Conservation (phyloP, 345 rosid species). For the Clausena lansium region DNA sequence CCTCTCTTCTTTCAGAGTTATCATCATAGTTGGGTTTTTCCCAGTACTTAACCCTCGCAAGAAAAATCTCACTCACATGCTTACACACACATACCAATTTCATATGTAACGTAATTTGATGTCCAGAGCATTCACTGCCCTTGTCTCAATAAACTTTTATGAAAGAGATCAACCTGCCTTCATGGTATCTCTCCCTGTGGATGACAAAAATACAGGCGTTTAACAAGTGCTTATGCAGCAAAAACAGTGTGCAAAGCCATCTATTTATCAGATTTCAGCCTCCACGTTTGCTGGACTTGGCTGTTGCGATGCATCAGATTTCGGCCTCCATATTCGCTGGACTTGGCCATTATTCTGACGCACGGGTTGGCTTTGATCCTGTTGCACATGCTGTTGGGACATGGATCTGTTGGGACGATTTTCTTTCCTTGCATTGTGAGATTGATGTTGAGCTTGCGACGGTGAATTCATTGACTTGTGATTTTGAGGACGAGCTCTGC, state of each 20-base stretch:
- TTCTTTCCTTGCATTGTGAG: conserved; percentile 16
- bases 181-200: not conserved
- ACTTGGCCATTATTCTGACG: conserved; percentile 14
- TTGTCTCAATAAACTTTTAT: not conserved
- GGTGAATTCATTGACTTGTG: conserved; percentile 14
- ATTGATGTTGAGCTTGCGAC: conserved; percentile 21
- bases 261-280: conserved; percentile 35
- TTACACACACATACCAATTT: not conserved
- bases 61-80: not conserved
- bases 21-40: no score
- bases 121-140: not conserved
- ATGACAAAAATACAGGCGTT: not conserved
- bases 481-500: conserved; percentile 12
- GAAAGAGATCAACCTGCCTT: not conserved
- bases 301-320: conserved; percentile 11
- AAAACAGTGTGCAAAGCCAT: not conserved
- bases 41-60: not conserved
- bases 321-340: conserved; percentile 51
- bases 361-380: not conserved
- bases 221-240: not conserved
- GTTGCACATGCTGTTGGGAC: conserved; percentile 20
- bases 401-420: conserved; percentile 8
- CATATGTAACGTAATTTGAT: not conserved
- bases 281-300: conserved; percentile 41
- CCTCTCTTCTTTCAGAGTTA: no score